phyloP scores from a whole-genome alignment of 2,329 filamentous ascomycete genomes.

The Scolecobasidium constrictum region DNA sequence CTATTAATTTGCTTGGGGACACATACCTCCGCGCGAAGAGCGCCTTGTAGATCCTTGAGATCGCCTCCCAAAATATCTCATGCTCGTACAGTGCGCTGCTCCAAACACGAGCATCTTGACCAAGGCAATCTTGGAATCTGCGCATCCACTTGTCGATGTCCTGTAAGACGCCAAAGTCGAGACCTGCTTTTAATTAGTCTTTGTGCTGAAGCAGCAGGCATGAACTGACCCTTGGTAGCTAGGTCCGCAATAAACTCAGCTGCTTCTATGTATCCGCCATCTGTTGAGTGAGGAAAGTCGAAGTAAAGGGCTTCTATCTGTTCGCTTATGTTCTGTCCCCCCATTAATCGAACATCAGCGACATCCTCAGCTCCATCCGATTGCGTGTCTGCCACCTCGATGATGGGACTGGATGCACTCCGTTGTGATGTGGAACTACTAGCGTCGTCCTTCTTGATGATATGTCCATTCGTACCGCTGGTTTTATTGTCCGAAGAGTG shows the following conservation, averaged over 20 bases:
- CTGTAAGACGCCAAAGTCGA: neutral
- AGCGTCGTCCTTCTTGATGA: neutral
- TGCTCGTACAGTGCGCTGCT: slow-evolving; percentile 8
- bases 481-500: slow-evolving; percentile 5
- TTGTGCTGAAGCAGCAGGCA: too few relatives aligned
- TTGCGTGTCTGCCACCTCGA: slow-evolving; percentile 21
- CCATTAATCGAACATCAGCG: neutral
- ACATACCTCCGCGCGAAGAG: slow-evolving; percentile 6
- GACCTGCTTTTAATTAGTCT: too few relatives aligned
- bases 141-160: neutral
- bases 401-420: slow-evolving; percentile 20
- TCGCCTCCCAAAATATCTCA: slow-evolving; percentile 7
- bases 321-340: neutral
- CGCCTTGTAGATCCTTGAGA: slow-evolving; percentile 5
- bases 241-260: neutral
- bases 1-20: too few relatives aligned
- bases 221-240: neutral
- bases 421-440: neutral
- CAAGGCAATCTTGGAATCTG: neutral
- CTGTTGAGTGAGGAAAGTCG: neutral
- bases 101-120: neutral
- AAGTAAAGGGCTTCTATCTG: neutral
- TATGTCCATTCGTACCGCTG: slow-evolving; percentile 7
- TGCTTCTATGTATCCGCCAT: neutral
- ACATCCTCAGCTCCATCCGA: neutral